Base-by-base conservation (phyloP, 2,329 filamentous ascomycete genomes). In the Ceratocystis colombiana region DNA sequence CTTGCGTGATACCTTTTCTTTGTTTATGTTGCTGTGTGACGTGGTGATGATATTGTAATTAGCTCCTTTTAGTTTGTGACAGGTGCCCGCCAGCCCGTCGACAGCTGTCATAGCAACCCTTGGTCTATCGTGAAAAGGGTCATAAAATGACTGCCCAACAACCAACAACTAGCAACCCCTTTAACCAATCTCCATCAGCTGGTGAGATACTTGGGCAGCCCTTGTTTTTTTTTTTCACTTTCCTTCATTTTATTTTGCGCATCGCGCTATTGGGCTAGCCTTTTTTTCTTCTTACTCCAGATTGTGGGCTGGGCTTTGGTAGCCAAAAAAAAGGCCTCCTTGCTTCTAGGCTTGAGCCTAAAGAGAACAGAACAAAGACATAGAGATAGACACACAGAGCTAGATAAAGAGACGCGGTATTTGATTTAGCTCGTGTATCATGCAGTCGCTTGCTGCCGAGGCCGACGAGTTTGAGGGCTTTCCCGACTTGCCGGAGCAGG, bases 391-490 rank as follows among this genome's bases (percentile, higher is more conserved):
- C 37, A 5, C 37, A 15, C 10, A 41, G 37, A 15, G 37, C 37
- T 41, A 41, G 37, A 41, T 41, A 41, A 41, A 12, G 37, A 41
- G 37, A 41, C 37, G 37, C 12, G 12, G 37, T 10, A 1, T 41
- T 41, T 5, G 12, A 15, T 15, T 15, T 12, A 41, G n/a, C 8
- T 28, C 20, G 25, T 3, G 55, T 12, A 53, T 53, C 48, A 53
- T 53, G 48, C n/a, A n/a, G n/a, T 25, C n/a, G 2, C 5, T 30
- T 8, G 28, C 55, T 15, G 30, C 61, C 25, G 61, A 67, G 28
- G 2, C 15, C 50, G 61, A 63, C 5, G 65, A 67, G 44, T 64
- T 67, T 61, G 61, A 67, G 61, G 50, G 62, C 53, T 59, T 67
- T 25, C n/a, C 61, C 25, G 48, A 67, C 33, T 45, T 37, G 33